phyloP scores from a whole-genome alignment of 441 rosid species.

The Aleurites moluccanus region DNA sequence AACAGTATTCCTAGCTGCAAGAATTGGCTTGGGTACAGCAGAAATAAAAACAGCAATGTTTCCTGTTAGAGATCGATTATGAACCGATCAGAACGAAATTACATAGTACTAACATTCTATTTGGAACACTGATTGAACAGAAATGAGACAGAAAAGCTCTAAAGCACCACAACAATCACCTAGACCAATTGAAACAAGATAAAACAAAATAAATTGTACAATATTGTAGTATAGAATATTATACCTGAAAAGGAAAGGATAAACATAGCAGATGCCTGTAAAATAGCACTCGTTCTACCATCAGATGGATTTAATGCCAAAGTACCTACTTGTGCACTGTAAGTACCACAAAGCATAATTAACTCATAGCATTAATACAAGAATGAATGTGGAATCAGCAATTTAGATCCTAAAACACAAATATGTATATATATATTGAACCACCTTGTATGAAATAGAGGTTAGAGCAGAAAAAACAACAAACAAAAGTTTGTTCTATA shows the following conservation, averaged over 20 bases:
- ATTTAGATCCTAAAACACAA: too few relatives aligned
- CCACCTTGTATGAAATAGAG: too few relatives aligned
- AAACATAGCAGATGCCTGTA: conserved; percentile 68
- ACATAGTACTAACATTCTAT: too few relatives aligned
- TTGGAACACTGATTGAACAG: too few relatives aligned
- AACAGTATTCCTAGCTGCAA: neutral
- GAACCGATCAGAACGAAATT: neutral
- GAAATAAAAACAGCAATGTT: conserved; percentile 53
- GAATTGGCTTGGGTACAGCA: conserved; percentile 3
- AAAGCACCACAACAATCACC: too few relatives aligned
- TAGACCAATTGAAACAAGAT: too few relatives aligned
- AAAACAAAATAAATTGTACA: neutral
- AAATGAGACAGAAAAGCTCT: too few relatives aligned
- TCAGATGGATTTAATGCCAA: conserved; percentile 69
- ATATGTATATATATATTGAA: too few relatives aligned
- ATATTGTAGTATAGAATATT: neutral
- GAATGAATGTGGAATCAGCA: neutral
- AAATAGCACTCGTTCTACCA: conserved; percentile 60
- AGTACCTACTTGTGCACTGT: conserved; percentile 70
- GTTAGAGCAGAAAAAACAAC: neutral
- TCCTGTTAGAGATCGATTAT: conserved; percentile 41
- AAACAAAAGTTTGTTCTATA: neutral
- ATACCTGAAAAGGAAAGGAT: conserved; percentile 74
- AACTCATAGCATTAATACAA: conserved; percentile 8
- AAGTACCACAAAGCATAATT: conserved; percentile 20